Evolutionary conservation across 345 rosid genomes (phyloP).

Genomic region (Eucalyptus cloeziana): DNA sequence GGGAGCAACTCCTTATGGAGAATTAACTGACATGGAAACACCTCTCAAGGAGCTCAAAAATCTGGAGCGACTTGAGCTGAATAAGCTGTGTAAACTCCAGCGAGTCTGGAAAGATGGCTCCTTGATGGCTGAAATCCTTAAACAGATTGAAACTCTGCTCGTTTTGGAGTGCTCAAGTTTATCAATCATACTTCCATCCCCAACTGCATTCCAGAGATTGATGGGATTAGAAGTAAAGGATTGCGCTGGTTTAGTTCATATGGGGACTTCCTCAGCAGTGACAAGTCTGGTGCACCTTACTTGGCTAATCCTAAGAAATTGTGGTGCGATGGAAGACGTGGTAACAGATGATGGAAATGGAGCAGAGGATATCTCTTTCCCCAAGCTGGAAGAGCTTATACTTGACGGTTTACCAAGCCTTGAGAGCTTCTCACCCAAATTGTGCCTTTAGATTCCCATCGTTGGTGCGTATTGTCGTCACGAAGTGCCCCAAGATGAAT

Average conservation of each 20-base stretch:
- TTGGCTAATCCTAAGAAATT: fast-evolving
- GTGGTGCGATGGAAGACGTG: not conserved
- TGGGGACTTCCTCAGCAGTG: not conserved
- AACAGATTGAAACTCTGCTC: fast-evolving
- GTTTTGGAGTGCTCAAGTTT: fast-evolving
- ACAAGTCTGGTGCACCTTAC: not conserved
- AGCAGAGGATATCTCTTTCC: not conserved
- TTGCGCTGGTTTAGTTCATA: not conserved
- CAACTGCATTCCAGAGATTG: not conserved
- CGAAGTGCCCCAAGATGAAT: no score
- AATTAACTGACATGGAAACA: no score
- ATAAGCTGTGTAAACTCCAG: fast-evolving
- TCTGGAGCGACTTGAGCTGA: fast-evolving
- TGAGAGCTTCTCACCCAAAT: not conserved
- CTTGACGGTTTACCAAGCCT: not conserved
- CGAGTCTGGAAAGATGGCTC: not conserved
- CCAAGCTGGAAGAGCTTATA: fast-evolving
- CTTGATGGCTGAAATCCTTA: not conserved
- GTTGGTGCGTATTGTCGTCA: no score
- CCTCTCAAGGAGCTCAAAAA: not conserved
- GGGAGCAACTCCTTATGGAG: no score
- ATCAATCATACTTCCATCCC: not conserved
- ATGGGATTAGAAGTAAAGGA: fast-evolving
- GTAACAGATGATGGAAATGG: not conserved
- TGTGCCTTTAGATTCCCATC: not conserved